Evolutionary conservation across 2,329 filamentous ascomycete genomes (phyloP), one percentile per base, ranked within the genome.

Genomic region (Fusarium liriodendri): DNA sequence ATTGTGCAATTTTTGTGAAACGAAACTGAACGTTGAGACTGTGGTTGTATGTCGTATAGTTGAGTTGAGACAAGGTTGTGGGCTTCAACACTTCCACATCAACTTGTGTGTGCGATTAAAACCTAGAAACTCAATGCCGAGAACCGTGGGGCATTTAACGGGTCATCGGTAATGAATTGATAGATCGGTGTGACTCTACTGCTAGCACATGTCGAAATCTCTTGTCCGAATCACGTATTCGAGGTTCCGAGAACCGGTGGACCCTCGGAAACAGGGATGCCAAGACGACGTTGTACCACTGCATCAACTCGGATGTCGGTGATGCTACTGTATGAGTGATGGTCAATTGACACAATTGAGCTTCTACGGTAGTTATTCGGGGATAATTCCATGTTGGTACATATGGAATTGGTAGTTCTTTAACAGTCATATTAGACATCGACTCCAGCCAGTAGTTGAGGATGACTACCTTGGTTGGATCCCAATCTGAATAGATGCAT

Each of bases 131-230:
- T n/a, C 58, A 40, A 35, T 50, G 10, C 37, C 37, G 29, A 60
- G 38, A 29, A 29, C 54, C 58, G 37, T 62, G 54, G 62, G 50
- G 32, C 35, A 40, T 33, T 65, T 52, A 54, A 64, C 54, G 63
- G 69, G 58, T 62, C 58, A 50, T 74, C 61, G 65, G 67, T 29
- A 38, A 42, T 47, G 25, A 55, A 70, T 61, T 66, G 63, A 62
- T 33, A 32, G n/a, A 61, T 67, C 54, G 63, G 66, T 57, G 58
- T 60, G 22, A 47, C 66, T 68, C 61, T 35, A 52, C 27, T 54
- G 27, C 13, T 54, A 32, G 27, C 47, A 32, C 27, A 68, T 74
- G 71, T 73, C 64, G 74, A 75, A 71, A 76, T 76, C 45, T 42
- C 37, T 57, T 62, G 22, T 47, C 27, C 50, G 40, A 57, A 76